Evolutionary conservation across 345 rosid species (phyloP).

Genomic region (Boechera divaricarpa): DNA sequence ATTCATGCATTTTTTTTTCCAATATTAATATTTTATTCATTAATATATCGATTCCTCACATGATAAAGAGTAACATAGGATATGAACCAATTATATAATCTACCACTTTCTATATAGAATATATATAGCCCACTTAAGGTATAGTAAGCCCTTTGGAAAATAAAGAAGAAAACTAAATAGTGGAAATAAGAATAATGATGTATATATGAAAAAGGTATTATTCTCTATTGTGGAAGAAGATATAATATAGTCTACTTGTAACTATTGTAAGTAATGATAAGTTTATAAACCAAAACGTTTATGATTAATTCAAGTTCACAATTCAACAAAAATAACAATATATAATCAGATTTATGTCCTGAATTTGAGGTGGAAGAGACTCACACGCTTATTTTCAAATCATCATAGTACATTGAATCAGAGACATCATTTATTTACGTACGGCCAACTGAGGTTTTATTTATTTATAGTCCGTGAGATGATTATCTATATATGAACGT

Average conservation of each 20-base stretch:
- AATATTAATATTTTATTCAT: neutral
- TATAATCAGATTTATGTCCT: constrained; percentile 29
- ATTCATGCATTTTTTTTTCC: constrained; percentile 37
- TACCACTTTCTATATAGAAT: neutral
- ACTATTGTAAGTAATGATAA: neutral
- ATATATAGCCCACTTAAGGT: neutral
- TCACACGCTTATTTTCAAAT: constrained; percentile 37
- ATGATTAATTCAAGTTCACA: neutral
- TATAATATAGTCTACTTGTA: constrained; percentile 5
- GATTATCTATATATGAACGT: constrained; percentile 1
- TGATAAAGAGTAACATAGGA: neutral
- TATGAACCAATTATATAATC: neutral
- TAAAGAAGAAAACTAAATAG: neutral
- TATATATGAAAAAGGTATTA: neutral
- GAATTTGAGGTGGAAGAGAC: constrained; percentile 41
- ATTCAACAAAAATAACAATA: constrained; percentile 7
- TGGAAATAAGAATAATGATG: neutral
- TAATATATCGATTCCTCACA: neutral
- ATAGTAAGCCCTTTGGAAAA: neutral
- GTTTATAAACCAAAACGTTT: neutral
- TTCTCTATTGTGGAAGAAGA: neutral
- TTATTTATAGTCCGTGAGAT: neutral
- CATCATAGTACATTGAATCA: constrained; percentile 37
- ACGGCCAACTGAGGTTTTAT: constrained; percentile 4
- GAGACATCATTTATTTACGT: constrained; percentile 34